Base-by-base conservation (phyloP, 306 rosid genomes). In the Dalbergia cochinchinensis region DNA sequence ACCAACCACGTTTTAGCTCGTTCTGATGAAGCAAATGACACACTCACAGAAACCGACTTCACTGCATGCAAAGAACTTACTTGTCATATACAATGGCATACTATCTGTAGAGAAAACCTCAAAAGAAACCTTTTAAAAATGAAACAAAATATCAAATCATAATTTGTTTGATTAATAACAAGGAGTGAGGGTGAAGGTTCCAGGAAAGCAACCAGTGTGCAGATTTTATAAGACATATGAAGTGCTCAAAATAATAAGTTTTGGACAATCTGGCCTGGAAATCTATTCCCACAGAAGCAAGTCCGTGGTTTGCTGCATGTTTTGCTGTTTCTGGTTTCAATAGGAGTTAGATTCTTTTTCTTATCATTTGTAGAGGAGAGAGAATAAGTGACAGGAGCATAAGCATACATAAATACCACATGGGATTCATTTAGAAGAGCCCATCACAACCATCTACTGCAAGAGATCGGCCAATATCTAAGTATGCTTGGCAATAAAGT, bases 21-120 rank as follows among this genome's bases (percentile, higher is more conserved):
- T 71, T 87, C 88, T 65, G 92, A 75, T 50, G 91, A 80, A 51
- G 81, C 76, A 85, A 83, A 92, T 16, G 94, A 70, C 63, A 90
- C 47, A 55, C 86, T 78, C 65, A 68, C 67, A 76, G 87, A 82
- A 75, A 86, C 47, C 5, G 96, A 90, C 82, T 87, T 83, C 67
- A 85, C 98, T 94, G 91, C 90, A 90, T 65, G 50, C 47, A 58
- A 48, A 75, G 31, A 77, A 76, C 45, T 62, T n/a, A 39, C 12
- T 48, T 19, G 68, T 71, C 81, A 70, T 15, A 33, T 82, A 74
- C 18, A 67, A 76, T 8, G 55, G 71, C 71, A 45, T 13, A 42
- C 11, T 16, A 16, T 37, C 53, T 6, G 31, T 6, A 69, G 34
- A 58, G 37, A 61, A 20, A 11, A 51, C 41, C 50, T 71, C 16